Percentiles rank a stretch among this genome's conserved stretches.
Conservation (phyloP, 1,139 yeast genomes). For the Saccharomycopsis hybrid region DNA sequence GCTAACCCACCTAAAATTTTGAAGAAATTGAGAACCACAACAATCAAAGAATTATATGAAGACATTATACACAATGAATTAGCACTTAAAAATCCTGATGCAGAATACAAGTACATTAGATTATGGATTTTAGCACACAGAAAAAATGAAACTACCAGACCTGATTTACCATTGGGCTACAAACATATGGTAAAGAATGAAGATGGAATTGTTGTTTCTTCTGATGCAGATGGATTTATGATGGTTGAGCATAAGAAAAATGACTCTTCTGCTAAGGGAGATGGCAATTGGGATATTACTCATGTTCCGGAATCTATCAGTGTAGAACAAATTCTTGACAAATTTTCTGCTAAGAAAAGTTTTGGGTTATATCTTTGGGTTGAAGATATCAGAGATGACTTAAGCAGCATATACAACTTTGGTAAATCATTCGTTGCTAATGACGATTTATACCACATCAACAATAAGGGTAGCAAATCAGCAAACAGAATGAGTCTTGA, state of each 20-base stretch:
- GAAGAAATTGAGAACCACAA: slow-evolving; percentile 53
- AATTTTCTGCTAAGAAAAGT: slow-evolving; percentile 23
- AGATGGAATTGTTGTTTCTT: slow-evolving; percentile 23
- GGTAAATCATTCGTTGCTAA: slow-evolving; percentile 28
- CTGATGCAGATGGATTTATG: neutral
- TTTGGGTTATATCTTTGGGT: slow-evolving; percentile 25
- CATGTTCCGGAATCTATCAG: neutral
- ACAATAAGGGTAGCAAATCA: slow-evolving; percentile 20
- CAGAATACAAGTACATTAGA: slow-evolving; percentile 36
- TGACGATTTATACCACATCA: slow-evolving; percentile 24
- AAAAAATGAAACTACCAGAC: slow-evolving; percentile 67
- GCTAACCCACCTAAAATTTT: slow-evolving; percentile 46
- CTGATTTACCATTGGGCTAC: slow-evolving; percentile 46
- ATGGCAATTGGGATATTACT: slow-evolving; percentile 1
- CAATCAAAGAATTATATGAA: slow-evolving; percentile 45
- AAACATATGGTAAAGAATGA: slow-evolving; percentile 26
- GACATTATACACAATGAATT: slow-evolving; percentile 37
- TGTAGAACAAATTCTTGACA: slow-evolving; percentile 40
- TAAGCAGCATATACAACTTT: slow-evolving; percentile 23
- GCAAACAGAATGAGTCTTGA: neutral
- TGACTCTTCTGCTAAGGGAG: neutral
- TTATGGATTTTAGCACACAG: slow-evolving; percentile 66
- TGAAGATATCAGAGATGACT: slow-evolving; percentile 27
- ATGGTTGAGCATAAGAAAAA: neutral
- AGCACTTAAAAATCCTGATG: slow-evolving; percentile 1